These are phyloP conservation scores for Monosporozyma aerobia DNA, from an alignment of 805 yeast species.

Conservation along the genomic window DNA sequence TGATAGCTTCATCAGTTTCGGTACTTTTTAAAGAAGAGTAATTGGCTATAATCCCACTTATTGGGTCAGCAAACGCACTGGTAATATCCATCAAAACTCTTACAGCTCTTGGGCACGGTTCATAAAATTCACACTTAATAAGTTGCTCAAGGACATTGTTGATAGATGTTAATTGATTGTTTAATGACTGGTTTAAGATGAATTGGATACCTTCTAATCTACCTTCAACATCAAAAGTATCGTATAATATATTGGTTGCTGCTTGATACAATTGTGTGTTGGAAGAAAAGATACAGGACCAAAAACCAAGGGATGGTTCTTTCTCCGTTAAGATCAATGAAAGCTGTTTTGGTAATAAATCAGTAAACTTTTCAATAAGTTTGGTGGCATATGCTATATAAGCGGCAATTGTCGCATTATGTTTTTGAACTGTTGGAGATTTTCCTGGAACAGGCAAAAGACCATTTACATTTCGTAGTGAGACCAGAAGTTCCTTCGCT, in stretches of 20 bases:
- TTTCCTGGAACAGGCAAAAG: constrained; percentile 19
- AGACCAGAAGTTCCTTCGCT: constrained; percentile 23
- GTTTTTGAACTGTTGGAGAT: constrained; percentile 15
- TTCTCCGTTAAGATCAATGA: constrained; percentile 33
- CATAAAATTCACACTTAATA: constrained; percentile 43
- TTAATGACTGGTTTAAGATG: constrained; percentile 38
- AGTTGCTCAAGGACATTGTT: constrained; percentile 38
- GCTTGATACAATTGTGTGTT: constrained; percentile 50
- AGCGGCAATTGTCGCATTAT: constrained; percentile 21
- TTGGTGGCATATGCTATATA: constrained; percentile 27
- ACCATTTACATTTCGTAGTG: constrained; percentile 28
- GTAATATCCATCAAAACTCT: constrained; percentile 67
- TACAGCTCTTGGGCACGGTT: constrained; percentile 69
- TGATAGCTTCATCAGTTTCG: constrained; percentile 26
- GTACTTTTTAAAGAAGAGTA: constrained; percentile 17
- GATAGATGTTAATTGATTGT: constrained; percentile 41
- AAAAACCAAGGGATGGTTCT: constrained; percentile 50
- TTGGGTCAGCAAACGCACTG: constrained; percentile 54
- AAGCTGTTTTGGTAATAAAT: constrained; percentile 31
- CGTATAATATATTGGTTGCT: constrained; percentile 63
- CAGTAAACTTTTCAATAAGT: constrained; percentile 34
- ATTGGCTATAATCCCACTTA: constrained; percentile 44
- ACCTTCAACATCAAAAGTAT: constrained; percentile 71
- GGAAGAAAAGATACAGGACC: constrained; percentile 68
- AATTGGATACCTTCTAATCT: constrained; percentile 65